These are phyloP conservation scores for Podaxis pistillaris DNA, from an alignment of 768 basidiomycete species.

Conservation along the genomic window DNA sequence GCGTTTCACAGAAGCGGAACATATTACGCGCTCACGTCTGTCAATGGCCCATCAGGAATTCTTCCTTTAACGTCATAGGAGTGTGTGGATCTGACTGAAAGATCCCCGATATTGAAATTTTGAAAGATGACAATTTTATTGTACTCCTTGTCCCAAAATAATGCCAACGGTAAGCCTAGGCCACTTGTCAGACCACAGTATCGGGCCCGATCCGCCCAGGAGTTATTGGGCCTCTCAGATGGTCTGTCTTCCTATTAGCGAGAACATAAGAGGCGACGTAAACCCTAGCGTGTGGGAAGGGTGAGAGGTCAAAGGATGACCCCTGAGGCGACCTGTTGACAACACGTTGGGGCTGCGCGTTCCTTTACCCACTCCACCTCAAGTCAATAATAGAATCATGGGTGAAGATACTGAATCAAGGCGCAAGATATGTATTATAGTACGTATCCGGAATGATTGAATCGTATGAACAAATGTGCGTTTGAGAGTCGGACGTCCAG, in stretches of 20 bases:
- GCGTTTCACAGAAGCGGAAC: neutral
- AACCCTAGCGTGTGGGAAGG: neutral
- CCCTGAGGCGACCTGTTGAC: neutral
- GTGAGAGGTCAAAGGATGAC: neutral
- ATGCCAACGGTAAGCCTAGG: neutral
- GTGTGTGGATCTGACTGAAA: neutral
- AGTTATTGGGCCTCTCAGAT: neutral
- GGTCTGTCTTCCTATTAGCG: neutral
- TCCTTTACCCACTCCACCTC: neutral
- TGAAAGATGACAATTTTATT: neutral
- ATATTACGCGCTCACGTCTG: neutral
- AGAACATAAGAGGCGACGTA: neutral
- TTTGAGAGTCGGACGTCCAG: too few relatives aligned
- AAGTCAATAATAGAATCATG: neutral
- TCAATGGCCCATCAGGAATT: neutral
- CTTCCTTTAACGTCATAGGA: neutral
- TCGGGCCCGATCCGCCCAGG: neutral
- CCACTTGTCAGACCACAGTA: neutral
- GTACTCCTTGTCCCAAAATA: neutral
- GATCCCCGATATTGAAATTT: neutral
- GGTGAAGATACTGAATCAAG: neutral
- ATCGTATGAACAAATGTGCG: neutral
- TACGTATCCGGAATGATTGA: neutral
- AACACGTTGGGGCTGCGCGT: neutral
- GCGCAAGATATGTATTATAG: neutral